Percentiles rank a stretch among this genome's conserved stretches.
These are phyloP conservation scores for Moesziomyces globuligerus DNA, from an alignment of 1,284 basidiomycete genomes.

Conservation along the genomic window DNA sequence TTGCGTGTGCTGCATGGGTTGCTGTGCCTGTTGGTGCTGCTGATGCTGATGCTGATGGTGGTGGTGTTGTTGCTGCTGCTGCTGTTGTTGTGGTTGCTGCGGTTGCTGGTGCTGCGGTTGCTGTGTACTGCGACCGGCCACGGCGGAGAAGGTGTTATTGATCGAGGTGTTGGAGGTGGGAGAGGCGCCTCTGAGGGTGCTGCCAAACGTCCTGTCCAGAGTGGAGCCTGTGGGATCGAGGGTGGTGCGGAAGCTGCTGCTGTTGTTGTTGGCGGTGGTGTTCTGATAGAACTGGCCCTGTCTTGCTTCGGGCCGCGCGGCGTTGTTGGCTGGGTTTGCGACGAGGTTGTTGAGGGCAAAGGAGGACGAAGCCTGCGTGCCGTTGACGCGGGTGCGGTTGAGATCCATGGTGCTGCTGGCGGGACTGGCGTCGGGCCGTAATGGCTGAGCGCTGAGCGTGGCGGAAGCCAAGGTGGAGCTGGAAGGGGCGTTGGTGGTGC, in stretches of 20 bases:
- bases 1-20: conserved; percentile 3
- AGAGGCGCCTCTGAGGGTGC: conserved; percentile 34
- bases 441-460: conserved; percentile 3
- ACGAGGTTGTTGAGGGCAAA: conserved; percentile 18
- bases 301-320: conserved; percentile 24
- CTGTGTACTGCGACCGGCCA: conserved; percentile 15
- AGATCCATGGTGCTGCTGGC: conserved; percentile 22
- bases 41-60: conserved; percentile 13
- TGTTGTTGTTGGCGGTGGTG: conserved; percentile 13
- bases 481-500: conserved; percentile 8
- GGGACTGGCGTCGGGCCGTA: conserved; percentile 23
- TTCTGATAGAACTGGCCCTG: conserved; percentile 28
- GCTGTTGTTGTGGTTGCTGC: conserved; percentile 5
- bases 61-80: conserved; percentile 3
- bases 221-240: conserved; percentile 24
- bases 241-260: conserved; percentile 24
- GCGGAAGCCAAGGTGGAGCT: background rate
- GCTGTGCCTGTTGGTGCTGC: background rate
- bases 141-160: conserved; percentile 27
- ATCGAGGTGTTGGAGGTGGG: conserved; percentile 17
- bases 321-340: conserved; percentile 4
- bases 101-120: conserved; percentile 10
- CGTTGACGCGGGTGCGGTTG: conserved; percentile 33
- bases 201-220: conserved; percentile 39
- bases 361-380: conserved; percentile 16